Conservation (phyloP, 1,284 basidiomycete species). For the Rhodotorula mucilaginosa region DNA sequence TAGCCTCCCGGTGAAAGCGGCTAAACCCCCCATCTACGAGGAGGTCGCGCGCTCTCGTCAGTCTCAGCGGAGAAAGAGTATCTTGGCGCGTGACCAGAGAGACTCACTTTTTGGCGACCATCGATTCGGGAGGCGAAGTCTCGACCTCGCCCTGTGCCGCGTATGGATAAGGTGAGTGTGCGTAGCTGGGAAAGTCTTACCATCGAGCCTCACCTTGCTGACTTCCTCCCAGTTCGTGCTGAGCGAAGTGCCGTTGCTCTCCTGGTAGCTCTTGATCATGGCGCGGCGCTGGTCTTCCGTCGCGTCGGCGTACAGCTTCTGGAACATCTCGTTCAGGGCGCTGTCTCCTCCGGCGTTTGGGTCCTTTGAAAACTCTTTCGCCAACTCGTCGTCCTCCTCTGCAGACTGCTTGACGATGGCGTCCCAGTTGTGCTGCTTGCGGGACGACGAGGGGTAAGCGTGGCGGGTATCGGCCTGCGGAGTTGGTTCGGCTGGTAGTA, state of each 20-base stretch:
- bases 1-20: too few relatives aligned
- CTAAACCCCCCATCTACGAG: too few relatives aligned
- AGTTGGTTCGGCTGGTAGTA: neutral
- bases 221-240: slow-evolving; percentile 94
- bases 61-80: too few relatives aligned
- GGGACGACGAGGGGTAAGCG: slow-evolving; percentile 44
- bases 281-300: slow-evolving; percentile 82
- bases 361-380: slow-evolving; percentile 69
- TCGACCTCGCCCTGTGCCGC: slow-evolving; percentile 29
- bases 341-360: slow-evolving; percentile 76
- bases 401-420: slow-evolving; percentile 65
- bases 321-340: slow-evolving; percentile 51
- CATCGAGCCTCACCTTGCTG: slow-evolving; percentile 54
- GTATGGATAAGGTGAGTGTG: neutral
- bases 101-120: slow-evolving; percentile 42
- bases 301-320: slow-evolving; percentile 67
- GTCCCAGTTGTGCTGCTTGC: slow-evolving; percentile 73
- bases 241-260: slow-evolving; percentile 65
- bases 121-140: slow-evolving; percentile 42
- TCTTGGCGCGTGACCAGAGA: neutral
- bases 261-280: slow-evolving; percentile 90
- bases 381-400: slow-evolving; percentile 31
- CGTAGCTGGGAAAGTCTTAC: too few relatives aligned
- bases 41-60: too few relatives aligned
- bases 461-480: slow-evolving; percentile 8